These are phyloP conservation scores for Cercospora zeina DNA, from an alignment of 2,329 filamentous ascomycete genomes.

Conservation along the genomic window DNA sequence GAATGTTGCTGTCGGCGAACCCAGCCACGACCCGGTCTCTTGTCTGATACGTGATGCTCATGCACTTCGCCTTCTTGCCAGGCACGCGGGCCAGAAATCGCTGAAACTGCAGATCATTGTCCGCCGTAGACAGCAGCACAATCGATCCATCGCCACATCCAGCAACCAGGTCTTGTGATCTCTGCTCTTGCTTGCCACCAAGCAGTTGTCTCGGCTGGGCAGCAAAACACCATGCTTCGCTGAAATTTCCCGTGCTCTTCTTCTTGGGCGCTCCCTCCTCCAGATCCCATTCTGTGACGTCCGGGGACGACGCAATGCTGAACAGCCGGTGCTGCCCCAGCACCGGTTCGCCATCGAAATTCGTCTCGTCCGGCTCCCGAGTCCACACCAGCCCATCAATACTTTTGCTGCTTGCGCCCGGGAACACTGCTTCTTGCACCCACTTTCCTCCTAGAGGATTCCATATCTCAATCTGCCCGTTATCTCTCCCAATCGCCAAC, in stretches of 20 bases:
- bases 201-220: conserved; percentile 66
- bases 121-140: conserved; percentile 80
- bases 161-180: conserved; percentile 67
- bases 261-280: conserved; percentile 73
- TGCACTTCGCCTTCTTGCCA: conserved; percentile 81
- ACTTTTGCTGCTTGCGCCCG: conserved; percentile 63
- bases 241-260: conserved; percentile 87
- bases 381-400: conserved; percentile 92
- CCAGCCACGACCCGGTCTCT: conserved; percentile 80
- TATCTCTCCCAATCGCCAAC: conserved; percentile 85
- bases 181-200: conserved; percentile 29
- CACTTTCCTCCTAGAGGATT: conserved; percentile 79
- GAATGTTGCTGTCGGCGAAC: conserved; percentile 94
- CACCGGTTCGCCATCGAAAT: conserved; percentile 61
- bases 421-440: conserved; percentile 85
- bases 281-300: conserved; percentile 93
- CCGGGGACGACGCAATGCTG: conserved; percentile 91
- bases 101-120: conserved; percentile 78
- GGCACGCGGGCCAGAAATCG: conserved; percentile 72
- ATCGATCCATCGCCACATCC: conserved; percentile 91
- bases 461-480: conserved; percentile 98
- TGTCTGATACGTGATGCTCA: conserved; percentile 88
- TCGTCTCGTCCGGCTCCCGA: conserved; percentile 73
- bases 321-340: conserved; percentile 81
- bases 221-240: conserved; percentile 95